These are phyloP conservation scores for Thymus mandschuricus DNA, from an alignment of 257 asterid genomes.

Conservation along the genomic window DNA sequence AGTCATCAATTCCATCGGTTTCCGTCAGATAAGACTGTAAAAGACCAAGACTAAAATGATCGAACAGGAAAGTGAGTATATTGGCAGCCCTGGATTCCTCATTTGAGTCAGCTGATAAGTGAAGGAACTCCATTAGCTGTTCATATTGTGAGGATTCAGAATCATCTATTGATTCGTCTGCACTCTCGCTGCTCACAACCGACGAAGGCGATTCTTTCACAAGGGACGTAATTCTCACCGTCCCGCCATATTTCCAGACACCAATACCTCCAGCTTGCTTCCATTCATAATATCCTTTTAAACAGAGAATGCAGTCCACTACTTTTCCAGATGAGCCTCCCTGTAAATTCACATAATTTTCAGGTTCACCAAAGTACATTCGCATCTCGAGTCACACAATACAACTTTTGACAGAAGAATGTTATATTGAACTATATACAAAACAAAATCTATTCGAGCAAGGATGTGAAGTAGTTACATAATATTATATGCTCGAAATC, in stretches of 20 bases:
- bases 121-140: constrained; percentile 72
- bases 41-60: constrained; percentile 67
- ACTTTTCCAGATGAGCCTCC: constrained; percentile 96
- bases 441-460: background rate
- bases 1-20: constrained; percentile 52
- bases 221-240: constrained; percentile 71
- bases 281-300: constrained; percentile 92
- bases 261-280: constrained; percentile 86
- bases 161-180: constrained; percentile 75
- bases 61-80: constrained; percentile 67
- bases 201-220: constrained; percentile 73
- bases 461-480: background rate
- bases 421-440: background rate
- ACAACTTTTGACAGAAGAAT: background rate
- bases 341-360: constrained; percentile 38
- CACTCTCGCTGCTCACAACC: constrained; percentile 62
- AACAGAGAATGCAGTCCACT: constrained; percentile 88
- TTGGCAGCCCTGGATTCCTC: constrained; percentile 72
- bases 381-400: background rate
- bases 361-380: constrained; percentile 23
- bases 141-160: constrained; percentile 83
- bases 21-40: constrained; percentile 68
- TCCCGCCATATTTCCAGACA: constrained; percentile 92
- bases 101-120: constrained; percentile 53
- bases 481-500: constrained; percentile 5